phyloP scores from a whole-genome alignment of 352 stramenopile species.

The Pythium biforme region DNA sequence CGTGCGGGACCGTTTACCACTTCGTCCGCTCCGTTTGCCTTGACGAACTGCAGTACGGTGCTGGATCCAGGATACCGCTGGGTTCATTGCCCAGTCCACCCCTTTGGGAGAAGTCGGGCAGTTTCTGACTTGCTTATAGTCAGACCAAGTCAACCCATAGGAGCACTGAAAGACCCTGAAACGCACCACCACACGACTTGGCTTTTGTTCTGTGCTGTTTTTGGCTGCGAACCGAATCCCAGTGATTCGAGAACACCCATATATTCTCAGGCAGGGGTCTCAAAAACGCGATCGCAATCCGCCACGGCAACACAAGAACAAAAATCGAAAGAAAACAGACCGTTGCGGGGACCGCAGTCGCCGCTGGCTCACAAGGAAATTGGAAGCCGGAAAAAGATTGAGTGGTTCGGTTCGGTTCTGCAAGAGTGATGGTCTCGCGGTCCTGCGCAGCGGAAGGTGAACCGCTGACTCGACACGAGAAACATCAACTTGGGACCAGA shows the following conservation, averaged over 20 bases:
- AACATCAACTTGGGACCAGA: constrained; percentile 37
- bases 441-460: neutral
- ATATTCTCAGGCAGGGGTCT: neutral
- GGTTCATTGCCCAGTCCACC: neutral
- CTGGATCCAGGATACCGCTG: neutral
- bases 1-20: neutral
- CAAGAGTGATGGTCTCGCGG: constrained; percentile 11
- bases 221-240: neutral
- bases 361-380: neutral
- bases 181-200: neutral
- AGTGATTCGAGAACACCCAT: neutral
- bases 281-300: neutral
- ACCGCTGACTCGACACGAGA: constrained; percentile 16
- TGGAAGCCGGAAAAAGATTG: constrained; percentile 23
- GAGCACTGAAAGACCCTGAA: neutral
- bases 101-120: constrained; percentile 14
- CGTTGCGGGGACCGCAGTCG: neutral
- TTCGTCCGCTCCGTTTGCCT: neutral
- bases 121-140: constrained; percentile 19
- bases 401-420: constrained; percentile 11
- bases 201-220: neutral
- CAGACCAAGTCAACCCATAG: constrained; percentile 16
- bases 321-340: constrained; percentile 13
- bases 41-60: too few relatives aligned
- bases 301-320: neutral